These are phyloP conservation scores for Suhomyces kunorum DNA, from an alignment of 1,139 yeast genomes.

Conservation along the genomic window DNA sequence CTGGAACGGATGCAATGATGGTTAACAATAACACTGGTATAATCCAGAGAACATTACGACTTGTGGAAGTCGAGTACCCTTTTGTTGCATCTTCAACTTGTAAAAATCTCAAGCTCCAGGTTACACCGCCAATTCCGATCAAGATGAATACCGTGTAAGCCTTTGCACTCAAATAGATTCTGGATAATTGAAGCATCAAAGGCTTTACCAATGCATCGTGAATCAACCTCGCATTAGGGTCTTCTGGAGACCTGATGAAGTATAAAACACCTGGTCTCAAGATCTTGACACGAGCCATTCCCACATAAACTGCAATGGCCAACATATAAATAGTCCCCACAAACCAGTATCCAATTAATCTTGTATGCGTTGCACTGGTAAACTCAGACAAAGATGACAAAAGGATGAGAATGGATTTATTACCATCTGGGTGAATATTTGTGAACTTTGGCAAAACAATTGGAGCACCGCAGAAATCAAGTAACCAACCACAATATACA, in stretches of 20 bases:
- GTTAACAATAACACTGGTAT: not conserved
- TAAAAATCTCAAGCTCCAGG: constrained; percentile 50
- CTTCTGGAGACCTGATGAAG: constrained; percentile 92
- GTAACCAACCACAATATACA: constrained; percentile 75
- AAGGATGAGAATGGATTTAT: constrained; percentile 22
- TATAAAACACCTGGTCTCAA: constrained; percentile 87
- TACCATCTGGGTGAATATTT: constrained; percentile 12
- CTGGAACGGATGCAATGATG: not conserved
- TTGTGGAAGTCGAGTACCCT: not conserved
- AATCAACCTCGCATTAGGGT: constrained; percentile 84
- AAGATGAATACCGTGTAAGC: constrained; percentile 76
- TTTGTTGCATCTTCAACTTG: not conserved
- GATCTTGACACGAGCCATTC: constrained; percentile 72
- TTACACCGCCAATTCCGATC: constrained; percentile 71
- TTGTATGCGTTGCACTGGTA: constrained; percentile 21
- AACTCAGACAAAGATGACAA: constrained; percentile 27
- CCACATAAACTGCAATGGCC: constrained; percentile 79
- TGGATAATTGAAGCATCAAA: constrained; percentile 65
- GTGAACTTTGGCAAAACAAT: constrained; percentile 33
- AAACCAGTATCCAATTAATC: constrained; percentile 56
- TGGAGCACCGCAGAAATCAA: constrained; percentile 71
- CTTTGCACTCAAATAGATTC: constrained; percentile 72
- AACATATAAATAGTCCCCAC: constrained; percentile 87
- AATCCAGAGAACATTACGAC: not conserved
- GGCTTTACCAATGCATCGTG: constrained; percentile 87